Conservation (phyloP, 1,139 yeast genomes). For the Yamadazyma kanchanaburiensis region DNA sequence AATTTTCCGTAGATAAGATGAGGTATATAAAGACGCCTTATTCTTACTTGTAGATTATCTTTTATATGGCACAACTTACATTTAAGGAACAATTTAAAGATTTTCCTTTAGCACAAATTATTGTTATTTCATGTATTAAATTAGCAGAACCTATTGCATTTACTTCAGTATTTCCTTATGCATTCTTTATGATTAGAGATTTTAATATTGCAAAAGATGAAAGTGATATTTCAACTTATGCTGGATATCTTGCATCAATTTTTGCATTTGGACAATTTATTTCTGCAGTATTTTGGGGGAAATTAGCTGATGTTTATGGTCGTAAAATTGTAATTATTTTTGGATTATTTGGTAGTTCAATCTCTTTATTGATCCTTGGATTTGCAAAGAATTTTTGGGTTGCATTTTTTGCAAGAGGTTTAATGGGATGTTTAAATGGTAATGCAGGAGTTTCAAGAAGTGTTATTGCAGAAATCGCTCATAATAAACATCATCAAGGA, state of each 20-base stretch:
- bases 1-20: no score
- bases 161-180: slow-evolving; percentile 60
- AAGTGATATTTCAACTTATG: slow-evolving; percentile 50
- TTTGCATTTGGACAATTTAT: slow-evolving; percentile 54
- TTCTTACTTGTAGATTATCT: no score
- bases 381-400: slow-evolving; percentile 44
- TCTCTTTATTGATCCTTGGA: slow-evolving; percentile 49
- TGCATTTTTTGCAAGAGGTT: slow-evolving; percentile 49
- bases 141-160: slow-evolving; percentile 62
- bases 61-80: slow-evolving; percentile 1
- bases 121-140: slow-evolving; percentile 40
- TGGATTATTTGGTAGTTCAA: slow-evolving; percentile 50
- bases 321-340: slow-evolving; percentile 49
- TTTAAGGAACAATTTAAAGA: slow-evolving; percentile 22
- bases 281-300: slow-evolving; percentile 60
- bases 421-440: slow-evolving; percentile 58
- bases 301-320: slow-evolving; percentile 49
- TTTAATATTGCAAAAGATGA: slow-evolving; percentile 49
- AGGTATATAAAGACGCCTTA: no score
- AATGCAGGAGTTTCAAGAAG: slow-evolving; percentile 60
- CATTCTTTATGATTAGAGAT: slow-evolving; percentile 58
- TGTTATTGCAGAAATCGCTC: slow-evolving; percentile 55
- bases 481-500: slow-evolving; percentile 52
- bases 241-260: slow-evolving; percentile 55
- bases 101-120: slow-evolving; percentile 49